A percentile compares a stretch with the other conserved stretches of the same genome.
These are phyloP conservation scores for Oleoguttula mirabilis DNA, from an alignment of 495 filamentous ascomycete species.

Conservation along the genomic window DNA sequence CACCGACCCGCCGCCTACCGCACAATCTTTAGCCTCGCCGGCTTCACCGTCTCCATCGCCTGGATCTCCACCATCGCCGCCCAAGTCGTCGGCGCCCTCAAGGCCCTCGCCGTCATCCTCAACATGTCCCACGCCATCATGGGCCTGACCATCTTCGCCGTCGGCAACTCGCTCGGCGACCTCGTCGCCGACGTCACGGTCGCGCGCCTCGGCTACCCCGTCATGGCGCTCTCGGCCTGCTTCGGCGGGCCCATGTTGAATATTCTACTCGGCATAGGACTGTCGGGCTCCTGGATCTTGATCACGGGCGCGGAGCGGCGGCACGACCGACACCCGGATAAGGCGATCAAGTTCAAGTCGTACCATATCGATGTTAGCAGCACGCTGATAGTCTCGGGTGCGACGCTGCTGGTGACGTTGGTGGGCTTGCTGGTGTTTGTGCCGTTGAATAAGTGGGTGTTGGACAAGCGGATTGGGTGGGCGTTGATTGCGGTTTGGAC, in stretches of 20 bases:
- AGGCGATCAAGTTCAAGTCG: slow-evolving; percentile 30
- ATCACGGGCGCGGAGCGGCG: slow-evolving; percentile 43
- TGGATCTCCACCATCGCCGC: slow-evolving; percentile 96
- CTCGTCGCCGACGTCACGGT: slow-evolving; percentile 92
- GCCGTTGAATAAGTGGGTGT: slow-evolving; percentile 77
- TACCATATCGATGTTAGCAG: slow-evolving; percentile 76
- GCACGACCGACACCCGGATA: slow-evolving; percentile 47
- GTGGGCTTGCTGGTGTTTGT: slow-evolving; percentile 66
- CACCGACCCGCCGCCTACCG: slow-evolving; percentile 51
- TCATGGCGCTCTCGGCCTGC: slow-evolving; percentile 93
- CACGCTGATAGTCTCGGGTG: slow-evolving; percentile 69
- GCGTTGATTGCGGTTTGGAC: slow-evolving; percentile 72
- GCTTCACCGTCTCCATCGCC: slow-evolving; percentile 81
- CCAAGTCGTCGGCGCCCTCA: slow-evolving; percentile 91
- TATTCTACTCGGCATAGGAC: slow-evolving; percentile 84
- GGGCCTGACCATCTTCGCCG: slow-evolving; percentile 90
- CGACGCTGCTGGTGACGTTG: slow-evolving; percentile 70
- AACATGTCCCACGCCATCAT: slow-evolving; percentile 92
- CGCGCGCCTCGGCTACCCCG: slow-evolving; percentile 81
- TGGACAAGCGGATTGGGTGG: slow-evolving; percentile 77
- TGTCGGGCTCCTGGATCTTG: slow-evolving; percentile 78
- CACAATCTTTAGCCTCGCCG: slow-evolving; percentile 67
- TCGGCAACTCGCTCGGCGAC: slow-evolving; percentile 91
- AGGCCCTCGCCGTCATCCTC: slow-evolving; percentile 84
- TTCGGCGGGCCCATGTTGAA: slow-evolving; percentile 98